These are phyloP conservation scores for Dothideomycetidae sp. DNA, from an alignment of 2,329 filamentous ascomycete genomes.

Conservation along the genomic window DNA sequence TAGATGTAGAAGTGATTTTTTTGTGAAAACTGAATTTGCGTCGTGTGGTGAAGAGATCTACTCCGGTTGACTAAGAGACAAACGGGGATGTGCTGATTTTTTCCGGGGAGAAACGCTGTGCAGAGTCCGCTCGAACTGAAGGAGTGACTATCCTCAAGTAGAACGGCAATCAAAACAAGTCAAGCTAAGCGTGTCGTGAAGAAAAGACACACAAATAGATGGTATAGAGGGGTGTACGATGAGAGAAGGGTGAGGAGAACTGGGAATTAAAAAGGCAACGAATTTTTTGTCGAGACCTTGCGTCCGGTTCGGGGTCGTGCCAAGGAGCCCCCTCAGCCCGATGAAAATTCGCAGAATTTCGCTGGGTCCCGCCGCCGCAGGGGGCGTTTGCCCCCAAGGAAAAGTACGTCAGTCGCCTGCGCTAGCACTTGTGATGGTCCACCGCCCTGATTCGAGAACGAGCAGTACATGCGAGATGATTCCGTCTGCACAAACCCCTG, in stretches of 20 bases:
- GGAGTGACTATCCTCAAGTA: slow-evolving; percentile 7
- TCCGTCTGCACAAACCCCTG: no score
- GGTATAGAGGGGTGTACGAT: slow-evolving; percentile 1
- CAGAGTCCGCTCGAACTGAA: slow-evolving; percentile 6
- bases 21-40: no score
- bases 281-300: not conserved
- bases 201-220: slow-evolving; percentile 8
- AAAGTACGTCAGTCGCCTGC: no score
- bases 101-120: not conserved
- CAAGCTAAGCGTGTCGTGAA: slow-evolving; percentile 9
- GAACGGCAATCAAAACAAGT: slow-evolving; percentile 6
- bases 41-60: not conserved
- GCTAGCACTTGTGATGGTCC: no score
- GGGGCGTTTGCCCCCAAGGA: no score
- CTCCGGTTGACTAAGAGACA: not conserved
- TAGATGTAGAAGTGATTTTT: slow-evolving; percentile 3
- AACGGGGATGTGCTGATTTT: not conserved
- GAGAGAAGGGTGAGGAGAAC: not conserved
- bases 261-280: not conserved
- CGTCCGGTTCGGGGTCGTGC: not conserved
- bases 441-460: no score
- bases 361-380: no score
- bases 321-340: no score
- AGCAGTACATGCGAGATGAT: no score
- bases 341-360: no score